phyloP scores from a whole-genome alignment of 73 alveolate genomes.

The Paramecium sonneborni region DNA sequence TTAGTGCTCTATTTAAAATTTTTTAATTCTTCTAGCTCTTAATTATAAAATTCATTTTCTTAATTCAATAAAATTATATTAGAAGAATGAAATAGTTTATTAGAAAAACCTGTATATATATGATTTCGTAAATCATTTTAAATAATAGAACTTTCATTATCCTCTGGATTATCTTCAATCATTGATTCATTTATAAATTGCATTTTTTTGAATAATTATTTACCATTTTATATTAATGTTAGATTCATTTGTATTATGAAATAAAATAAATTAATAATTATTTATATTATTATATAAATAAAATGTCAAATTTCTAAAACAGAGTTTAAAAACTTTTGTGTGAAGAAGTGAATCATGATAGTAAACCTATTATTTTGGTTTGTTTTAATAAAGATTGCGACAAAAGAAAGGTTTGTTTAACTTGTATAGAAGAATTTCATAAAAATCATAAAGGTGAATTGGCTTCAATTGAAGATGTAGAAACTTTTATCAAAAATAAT shows the following conservation, averaged over 20 bases:
- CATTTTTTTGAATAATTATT: background rate
- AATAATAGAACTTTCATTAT: background rate
- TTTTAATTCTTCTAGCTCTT: background rate
- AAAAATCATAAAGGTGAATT: background rate
- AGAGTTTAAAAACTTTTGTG: conserved; percentile 1
- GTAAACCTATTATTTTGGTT: background rate
- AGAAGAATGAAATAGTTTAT: background rate
- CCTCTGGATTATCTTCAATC: background rate
- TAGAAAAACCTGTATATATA: background rate
- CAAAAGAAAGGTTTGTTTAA: conserved; percentile 2
- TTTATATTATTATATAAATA: too few species aligned
- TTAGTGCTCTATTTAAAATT: background rate
- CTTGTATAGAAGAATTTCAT: conserved; percentile 48
- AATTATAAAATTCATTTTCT: background rate
- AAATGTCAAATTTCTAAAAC: conserved; percentile 30
- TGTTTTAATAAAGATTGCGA: background rate
- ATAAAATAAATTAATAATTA: too few species aligned
- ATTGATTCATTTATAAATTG: too few species aligned
- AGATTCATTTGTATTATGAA: too few species aligned
- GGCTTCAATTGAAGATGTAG: background rate
- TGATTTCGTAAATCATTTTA: too few species aligned
- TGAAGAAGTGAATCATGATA: conserved; percentile 13
- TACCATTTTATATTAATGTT: too few species aligned
- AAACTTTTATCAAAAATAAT: background rate
- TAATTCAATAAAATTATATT: too few species aligned